phyloP scores from a whole-genome alignment of 805 yeast genomes.

The Candida wancherniae region DNA sequence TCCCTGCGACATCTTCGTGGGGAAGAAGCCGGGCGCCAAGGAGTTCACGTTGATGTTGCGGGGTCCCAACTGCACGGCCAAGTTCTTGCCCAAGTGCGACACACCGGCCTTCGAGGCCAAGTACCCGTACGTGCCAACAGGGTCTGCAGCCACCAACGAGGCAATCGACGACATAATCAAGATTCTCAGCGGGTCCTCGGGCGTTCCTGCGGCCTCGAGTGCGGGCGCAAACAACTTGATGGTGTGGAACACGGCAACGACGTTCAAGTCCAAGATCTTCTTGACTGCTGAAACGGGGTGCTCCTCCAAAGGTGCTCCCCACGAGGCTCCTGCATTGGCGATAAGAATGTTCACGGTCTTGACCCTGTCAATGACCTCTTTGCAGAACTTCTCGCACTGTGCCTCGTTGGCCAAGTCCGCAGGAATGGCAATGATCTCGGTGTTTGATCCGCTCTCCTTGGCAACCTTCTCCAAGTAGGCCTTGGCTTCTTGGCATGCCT shows the following conservation, averaged over 20 bases:
- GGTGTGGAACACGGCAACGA: slow-evolving; percentile 63
- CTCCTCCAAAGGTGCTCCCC: slow-evolving; percentile 62
- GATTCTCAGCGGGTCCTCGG: slow-evolving; percentile 58
- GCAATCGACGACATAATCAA: slow-evolving; percentile 65
- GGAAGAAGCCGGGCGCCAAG: slow-evolving; percentile 75
- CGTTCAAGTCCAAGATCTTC: slow-evolving; percentile 59
- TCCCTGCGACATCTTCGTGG: slow-evolving; percentile 70
- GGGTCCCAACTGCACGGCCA: slow-evolving; percentile 65
- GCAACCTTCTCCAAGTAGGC: slow-evolving; percentile 32
- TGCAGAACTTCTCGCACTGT: slow-evolving; percentile 43
- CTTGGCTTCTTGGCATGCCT: slow-evolving; percentile 59
- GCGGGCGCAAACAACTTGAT: slow-evolving; percentile 60
- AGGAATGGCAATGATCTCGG: slow-evolving; percentile 42
- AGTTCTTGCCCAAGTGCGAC: slow-evolving; percentile 57
- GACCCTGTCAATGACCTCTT: slow-evolving; percentile 36
- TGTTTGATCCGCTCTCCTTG: slow-evolving; percentile 27
- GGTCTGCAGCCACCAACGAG: slow-evolving; percentile 41
- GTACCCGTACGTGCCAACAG: slow-evolving; percentile 65
- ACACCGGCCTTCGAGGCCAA: slow-evolving; percentile 73
- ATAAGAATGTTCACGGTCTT: slow-evolving; percentile 55
- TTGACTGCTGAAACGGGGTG: slow-evolving; percentile 60
- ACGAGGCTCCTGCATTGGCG: slow-evolving; percentile 77
- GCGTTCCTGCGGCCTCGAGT: slow-evolving; percentile 47
- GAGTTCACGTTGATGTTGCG: slow-evolving; percentile 63
- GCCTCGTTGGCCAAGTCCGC: slow-evolving; percentile 51